Conservation (phyloP, 306 rosid species). For the Cicer yamashitae region DNA sequence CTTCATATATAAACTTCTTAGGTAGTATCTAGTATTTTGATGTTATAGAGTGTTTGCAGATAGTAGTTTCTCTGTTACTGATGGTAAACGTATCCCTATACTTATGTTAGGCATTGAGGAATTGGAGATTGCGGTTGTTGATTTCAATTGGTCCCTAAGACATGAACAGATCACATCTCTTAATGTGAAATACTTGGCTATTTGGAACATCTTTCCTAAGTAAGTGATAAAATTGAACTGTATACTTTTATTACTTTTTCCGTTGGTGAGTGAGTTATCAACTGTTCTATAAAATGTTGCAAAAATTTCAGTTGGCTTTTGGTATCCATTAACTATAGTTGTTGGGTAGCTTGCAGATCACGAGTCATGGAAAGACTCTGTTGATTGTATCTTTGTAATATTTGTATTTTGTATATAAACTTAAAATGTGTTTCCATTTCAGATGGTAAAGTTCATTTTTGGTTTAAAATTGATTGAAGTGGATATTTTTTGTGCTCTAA, state of each 20-base stretch:
- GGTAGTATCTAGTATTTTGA: constrained; percentile 26
- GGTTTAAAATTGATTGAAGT: constrained; percentile 32
- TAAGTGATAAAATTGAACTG: constrained; percentile 53
- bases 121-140: constrained; percentile 72
- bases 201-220: constrained; percentile 59
- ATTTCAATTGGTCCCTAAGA: constrained; percentile 69
- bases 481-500: constrained; percentile 23
- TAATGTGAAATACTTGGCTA: constrained; percentile 64
- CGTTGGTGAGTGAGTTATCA: constrained; percentile 24
- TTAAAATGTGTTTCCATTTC: background rate
- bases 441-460: constrained; percentile 2
- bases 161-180: constrained; percentile 67
- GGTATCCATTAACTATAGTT: constrained; percentile 13
- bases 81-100: constrained; percentile 40
- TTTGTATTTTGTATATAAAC: constrained; percentile 21
- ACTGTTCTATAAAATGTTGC: constrained; percentile 27
- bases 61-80: constrained; percentile 40
- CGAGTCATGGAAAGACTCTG: constrained; percentile 3
- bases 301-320: constrained; percentile 28
- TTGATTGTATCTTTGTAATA: constrained; percentile 20
- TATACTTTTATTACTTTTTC: background rate
- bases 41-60: constrained; percentile 34
- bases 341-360: constrained; percentile 36
- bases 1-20: constrained; percentile 29
- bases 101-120: constrained; percentile 72